These are phyloP conservation scores for Balansia obtecta DNA, from an alignment of 2,329 filamentous ascomycete genomes.

Conservation along the genomic window DNA sequence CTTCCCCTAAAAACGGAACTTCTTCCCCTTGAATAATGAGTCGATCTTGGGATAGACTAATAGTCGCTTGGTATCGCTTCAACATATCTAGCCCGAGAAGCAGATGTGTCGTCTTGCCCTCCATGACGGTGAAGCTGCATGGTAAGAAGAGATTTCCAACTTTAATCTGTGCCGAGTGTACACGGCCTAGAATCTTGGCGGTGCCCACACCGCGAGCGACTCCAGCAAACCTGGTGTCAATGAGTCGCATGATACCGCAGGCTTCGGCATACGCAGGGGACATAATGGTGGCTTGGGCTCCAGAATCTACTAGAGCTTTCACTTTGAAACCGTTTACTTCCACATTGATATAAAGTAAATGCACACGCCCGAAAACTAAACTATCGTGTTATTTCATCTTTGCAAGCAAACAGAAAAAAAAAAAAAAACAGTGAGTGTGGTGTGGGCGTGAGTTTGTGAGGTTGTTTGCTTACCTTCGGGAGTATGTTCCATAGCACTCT, in stretches of 20 bases:
- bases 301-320: constrained; percentile 94
- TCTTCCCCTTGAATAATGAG: constrained; percentile 81
- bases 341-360: constrained; percentile 92
- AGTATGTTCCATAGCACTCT: constrained; percentile 94
- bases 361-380: constrained; percentile 81
- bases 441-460: not conserved
- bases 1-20: constrained; percentile 81
- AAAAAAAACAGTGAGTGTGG: not conserved
- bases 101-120: constrained; percentile 91
- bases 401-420: not conserved
- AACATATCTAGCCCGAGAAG: constrained; percentile 93
- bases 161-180: constrained; percentile 90
- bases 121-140: constrained; percentile 98
- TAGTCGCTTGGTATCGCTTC: constrained; percentile 85
- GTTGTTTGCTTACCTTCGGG: constrained; percentile 61
- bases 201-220: constrained; percentile 91
- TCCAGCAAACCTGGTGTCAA: constrained; percentile 84
- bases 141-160: constrained; percentile 79
- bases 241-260: constrained; percentile 91
- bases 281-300: constrained; percentile 98
- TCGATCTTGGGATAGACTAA: constrained; percentile 75
- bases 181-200: constrained; percentile 84
- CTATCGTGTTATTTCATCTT: constrained; percentile 5
- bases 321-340: constrained; percentile 87
- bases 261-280: constrained; percentile 82